Evolutionary conservation across 441 rosid species (phyloP).

Genomic region (Bocquillonia castaneifolia): DNA sequence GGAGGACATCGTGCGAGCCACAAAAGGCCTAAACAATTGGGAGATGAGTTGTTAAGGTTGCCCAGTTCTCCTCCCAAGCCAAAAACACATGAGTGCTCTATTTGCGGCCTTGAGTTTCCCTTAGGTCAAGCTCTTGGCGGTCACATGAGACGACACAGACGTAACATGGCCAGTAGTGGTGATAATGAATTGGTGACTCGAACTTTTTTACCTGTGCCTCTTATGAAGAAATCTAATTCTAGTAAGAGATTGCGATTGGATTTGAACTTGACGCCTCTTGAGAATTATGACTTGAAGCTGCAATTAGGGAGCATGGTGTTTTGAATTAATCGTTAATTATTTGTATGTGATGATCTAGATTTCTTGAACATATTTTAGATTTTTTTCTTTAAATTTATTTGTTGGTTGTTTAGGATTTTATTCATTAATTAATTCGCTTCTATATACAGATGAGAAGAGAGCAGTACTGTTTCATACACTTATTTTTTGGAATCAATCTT

Average conservation of each 20-base stretch:
- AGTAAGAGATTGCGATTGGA: slow-evolving; percentile 58
- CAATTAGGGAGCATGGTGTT: slow-evolving; percentile 36
- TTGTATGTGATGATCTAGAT: slow-evolving; percentile 3
- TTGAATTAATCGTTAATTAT: slow-evolving; percentile 16
- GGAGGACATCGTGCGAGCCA: slow-evolving; percentile 98
- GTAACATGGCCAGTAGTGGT: not conserved
- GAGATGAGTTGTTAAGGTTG: slow-evolving; percentile 19
- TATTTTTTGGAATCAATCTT: no score
- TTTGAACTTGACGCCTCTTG: slow-evolving; percentile 54
- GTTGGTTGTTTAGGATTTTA: not conserved
- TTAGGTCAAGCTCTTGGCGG: slow-evolving; percentile 96
- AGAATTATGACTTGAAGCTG: slow-evolving; percentile 51
- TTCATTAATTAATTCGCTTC: not conserved
- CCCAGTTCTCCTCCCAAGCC: slow-evolving; percentile 29
- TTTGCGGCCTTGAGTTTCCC: slow-evolving; percentile 77
- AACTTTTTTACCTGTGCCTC: slow-evolving; percentile 35
- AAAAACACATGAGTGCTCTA: slow-evolving; percentile 73
- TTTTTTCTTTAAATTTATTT: not conserved
- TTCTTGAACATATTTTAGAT: not conserved
- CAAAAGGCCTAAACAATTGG: slow-evolving; percentile 48
- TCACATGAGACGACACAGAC: slow-evolving; percentile 86
- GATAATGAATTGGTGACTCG: slow-evolving; percentile 26
- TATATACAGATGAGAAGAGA: not conserved
- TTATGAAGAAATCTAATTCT: slow-evolving; percentile 54
- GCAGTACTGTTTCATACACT: not conserved